Evolutionary conservation across 345 rosid species (phyloP), one percentile per base, ranked within the genome.

Genomic region (Syzygium aromaticum): DNA sequence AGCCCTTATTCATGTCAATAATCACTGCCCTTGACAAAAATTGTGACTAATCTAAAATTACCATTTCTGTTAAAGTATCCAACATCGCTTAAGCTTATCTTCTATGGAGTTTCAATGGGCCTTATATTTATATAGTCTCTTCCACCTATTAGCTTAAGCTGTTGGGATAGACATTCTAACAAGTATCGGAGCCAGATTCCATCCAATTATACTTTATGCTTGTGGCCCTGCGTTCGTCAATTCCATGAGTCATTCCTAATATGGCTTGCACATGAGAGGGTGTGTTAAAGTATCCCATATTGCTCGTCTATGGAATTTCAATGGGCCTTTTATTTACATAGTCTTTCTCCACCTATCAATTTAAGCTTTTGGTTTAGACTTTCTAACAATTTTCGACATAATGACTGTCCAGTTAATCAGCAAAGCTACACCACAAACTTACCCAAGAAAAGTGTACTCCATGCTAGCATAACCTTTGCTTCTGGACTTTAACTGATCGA

Each of bases 401-500:
- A 67, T 0, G 11, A 67, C 46, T 17, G 46, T 33, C 57, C 85
- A 84, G 22, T 51, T 16, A 78, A 43, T 54, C 27, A 51, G 54
- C 46, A 51, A 46, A 85, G 78, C 57, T 28, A 84, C 30, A 53
- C 19, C 54, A 84, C 49, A 85, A 84, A 92, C 90, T 91, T 91
- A 96, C 99, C 99, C 98, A 43, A 93, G 51, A 90, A 98, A 92
- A 33, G 93, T 93, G 90, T 98, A 98, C 89, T 98, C 99, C 99
- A 98, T 95, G 96, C 99, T 98, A 54, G 98, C 99, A 94, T 98
- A 98, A 57, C 99, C 99, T 91, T 96, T 98, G 89, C 96, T 95
- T 90, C 96, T 94, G 84, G 99, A 98, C 91, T 98, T 98, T 53
- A 98, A 90, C 88, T 96, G 99, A 88, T 98, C 99, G 90, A 96